Conservation (phyloP, 257 asterid genomes). For the Forsythia suspensa region DNA sequence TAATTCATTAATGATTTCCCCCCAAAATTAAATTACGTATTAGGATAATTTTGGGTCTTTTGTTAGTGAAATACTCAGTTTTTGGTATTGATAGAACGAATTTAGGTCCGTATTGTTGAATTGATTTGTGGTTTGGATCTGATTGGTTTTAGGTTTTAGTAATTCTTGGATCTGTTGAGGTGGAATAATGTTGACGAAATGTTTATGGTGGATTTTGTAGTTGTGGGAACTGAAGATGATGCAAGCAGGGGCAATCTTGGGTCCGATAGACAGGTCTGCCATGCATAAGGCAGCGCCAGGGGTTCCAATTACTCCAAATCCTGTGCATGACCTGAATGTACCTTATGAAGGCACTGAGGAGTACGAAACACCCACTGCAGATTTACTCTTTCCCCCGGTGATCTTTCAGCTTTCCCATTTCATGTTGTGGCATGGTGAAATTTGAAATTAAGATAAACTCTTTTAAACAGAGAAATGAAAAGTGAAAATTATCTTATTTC, state of each 20-base stretch:
- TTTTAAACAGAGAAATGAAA: not conserved
- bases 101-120: constrained; percentile 6
- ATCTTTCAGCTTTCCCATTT: constrained; percentile 27
- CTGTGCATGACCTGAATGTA: constrained; percentile 91
- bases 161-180: constrained; percentile 26
- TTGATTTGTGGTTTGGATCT: not conserved
- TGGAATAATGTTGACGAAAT: constrained; percentile 21
- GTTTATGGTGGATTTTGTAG: constrained; percentile 39
- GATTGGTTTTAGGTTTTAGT: constrained; percentile 18
- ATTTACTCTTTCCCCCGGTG: constrained; percentile 92
- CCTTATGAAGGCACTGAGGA: constrained; percentile 96
- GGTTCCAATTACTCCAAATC: constrained; percentile 54
- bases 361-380: constrained; percentile 96
- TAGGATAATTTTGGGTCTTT: not conserved
- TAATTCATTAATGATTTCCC: not conserved
- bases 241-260: constrained; percentile 80
- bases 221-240: constrained; percentile 93
- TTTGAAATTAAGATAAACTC: constrained; percentile 11
- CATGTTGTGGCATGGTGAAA: not conserved
- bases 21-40: not conserved
- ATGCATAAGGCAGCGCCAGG: constrained; percentile 51
- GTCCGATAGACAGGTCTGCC: constrained; percentile 81
- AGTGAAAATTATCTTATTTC: not conserved
- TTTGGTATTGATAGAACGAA: constrained; percentile 9
- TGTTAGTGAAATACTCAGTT: not conserved